A percentile compares a stretch with the other conserved stretches of the same genome.
Evolutionary conservation across 2,329 filamentous ascomycete genomes (phyloP).

Genomic region (Colletotrichum tabaci): DNA sequence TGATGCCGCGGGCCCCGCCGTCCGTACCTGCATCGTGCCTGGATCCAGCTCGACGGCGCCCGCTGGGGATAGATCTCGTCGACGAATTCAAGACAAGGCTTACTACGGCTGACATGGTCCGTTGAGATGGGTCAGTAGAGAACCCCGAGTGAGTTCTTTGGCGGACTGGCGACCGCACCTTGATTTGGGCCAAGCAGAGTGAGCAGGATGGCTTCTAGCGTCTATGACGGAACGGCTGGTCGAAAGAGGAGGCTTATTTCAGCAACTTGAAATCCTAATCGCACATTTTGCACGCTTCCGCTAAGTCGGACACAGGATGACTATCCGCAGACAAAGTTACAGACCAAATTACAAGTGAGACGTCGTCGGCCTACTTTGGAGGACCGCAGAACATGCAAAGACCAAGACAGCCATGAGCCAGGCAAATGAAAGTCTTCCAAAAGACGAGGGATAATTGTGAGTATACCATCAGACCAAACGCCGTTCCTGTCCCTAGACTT

Average conservation of each 20-base stretch:
- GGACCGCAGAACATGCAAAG: neutral
- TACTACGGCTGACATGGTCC: neutral
- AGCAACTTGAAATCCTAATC: neutral
- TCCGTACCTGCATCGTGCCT: slow-evolving; percentile 1
- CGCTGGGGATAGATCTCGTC: slow-evolving; percentile 17
- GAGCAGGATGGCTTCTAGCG: neutral
- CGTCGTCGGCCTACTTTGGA: neutral
- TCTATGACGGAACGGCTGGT: neutral
- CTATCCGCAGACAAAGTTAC: neutral
- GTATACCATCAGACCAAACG: slow-evolving; percentile 10
- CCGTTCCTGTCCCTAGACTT: neutral
- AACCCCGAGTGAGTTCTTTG: neutral
- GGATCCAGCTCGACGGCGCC: neutral
- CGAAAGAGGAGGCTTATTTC: neutral
- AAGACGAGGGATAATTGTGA: neutral
- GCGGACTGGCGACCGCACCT: too few relatives aligned
- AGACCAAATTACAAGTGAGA: neutral
- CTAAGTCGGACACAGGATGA: neutral
- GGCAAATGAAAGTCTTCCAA: neutral
- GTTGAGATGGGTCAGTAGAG: neutral
- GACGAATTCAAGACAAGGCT: neutral
- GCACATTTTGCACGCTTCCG: neutral
- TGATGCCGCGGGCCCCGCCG: neutral
- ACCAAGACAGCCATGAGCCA: neutral
- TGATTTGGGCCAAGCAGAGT: neutral